phyloP scores from a whole-genome alignment of 163 green algal genomes.

The Scenedesmus sp. region DNA sequence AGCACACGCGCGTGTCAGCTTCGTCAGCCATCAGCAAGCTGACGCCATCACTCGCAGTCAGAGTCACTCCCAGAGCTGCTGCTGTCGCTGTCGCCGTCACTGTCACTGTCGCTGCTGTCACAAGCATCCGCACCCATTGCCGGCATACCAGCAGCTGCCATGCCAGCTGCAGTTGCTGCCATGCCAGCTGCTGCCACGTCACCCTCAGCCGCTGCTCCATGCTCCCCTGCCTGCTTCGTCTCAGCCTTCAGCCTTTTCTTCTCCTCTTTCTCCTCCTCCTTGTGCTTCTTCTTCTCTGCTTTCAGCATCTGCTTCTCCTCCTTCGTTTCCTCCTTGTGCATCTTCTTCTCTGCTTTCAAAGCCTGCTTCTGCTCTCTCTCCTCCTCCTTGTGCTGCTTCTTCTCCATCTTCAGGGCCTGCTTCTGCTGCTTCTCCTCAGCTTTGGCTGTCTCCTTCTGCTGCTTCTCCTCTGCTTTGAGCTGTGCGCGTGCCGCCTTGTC shows the following conservation, averaged over 20 bases:
- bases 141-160: neutral
- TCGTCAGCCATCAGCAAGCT: no score
- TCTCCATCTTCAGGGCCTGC: constrained; percentile 3
- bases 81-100: constrained; percentile 26
- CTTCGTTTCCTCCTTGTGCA: neutral
- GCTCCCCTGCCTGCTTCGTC: neutral
- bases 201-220: neutral
- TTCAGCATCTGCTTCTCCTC: neutral
- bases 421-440: neutral
- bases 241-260: neutral
- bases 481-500: constrained; percentile 16
- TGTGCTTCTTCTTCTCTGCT: neutral
- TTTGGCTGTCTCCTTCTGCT: constrained; percentile 9
- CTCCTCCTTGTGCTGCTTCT: constrained; percentile 4
- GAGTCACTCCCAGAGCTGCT: neutral
- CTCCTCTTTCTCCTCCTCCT: neutral
- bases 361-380: neutral
- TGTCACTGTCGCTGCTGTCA: constrained; percentile 5
- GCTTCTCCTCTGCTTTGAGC: constrained; percentile 11
- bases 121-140: neutral
- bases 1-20: no score
- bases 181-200: neutral
- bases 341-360: neutral
- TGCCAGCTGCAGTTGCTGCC: neutral
- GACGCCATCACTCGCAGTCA: neutral